Conservation (phyloP, 179 eudicot species). For the Carnegiea gigantea region DNA sequence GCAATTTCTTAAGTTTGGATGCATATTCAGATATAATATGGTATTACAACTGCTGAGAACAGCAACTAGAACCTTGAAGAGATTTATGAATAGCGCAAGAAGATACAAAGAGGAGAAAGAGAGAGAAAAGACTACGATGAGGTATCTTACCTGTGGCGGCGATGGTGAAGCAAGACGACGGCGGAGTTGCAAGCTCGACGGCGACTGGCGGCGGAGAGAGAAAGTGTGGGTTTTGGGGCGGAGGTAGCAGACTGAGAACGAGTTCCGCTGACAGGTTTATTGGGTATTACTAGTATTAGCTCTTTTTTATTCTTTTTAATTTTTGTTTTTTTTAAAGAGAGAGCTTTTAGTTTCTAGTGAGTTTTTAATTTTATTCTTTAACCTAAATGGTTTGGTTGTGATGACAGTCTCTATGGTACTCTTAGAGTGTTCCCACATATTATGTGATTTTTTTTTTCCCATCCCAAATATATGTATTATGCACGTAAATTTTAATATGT, state of each 20-base stretch:
- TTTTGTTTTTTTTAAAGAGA: too few species aligned
- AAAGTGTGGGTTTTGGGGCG: neutral
- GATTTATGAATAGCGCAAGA: neutral
- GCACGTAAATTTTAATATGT: too few species aligned
- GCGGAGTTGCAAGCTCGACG: neutral
- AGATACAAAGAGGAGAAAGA: neutral
- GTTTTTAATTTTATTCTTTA: too few species aligned
- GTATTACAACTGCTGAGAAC: neutral
- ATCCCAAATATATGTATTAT: too few species aligned
- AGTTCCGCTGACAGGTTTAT: neutral
- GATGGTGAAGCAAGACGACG: neutral
- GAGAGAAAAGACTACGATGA: neutral
- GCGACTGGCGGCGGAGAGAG: neutral
- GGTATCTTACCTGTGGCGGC: neutral
- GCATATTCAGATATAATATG: neutral
- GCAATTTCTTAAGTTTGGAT: neutral
- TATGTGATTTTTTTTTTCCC: too few species aligned
- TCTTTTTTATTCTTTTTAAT: too few species aligned
- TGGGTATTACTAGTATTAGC: neutral
- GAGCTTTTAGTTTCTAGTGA: too few species aligned
- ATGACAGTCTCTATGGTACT: too few species aligned
- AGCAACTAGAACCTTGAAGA: neutral
- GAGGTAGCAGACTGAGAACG: neutral
- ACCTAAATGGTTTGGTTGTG: too few species aligned
- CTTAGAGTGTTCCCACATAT: too few species aligned